Percentiles rank a stretch among this genome's conserved stretches.
phyloP scores from a whole-genome alignment of 2,329 filamentous ascomycete species.

The Cercospora sojina region DNA sequence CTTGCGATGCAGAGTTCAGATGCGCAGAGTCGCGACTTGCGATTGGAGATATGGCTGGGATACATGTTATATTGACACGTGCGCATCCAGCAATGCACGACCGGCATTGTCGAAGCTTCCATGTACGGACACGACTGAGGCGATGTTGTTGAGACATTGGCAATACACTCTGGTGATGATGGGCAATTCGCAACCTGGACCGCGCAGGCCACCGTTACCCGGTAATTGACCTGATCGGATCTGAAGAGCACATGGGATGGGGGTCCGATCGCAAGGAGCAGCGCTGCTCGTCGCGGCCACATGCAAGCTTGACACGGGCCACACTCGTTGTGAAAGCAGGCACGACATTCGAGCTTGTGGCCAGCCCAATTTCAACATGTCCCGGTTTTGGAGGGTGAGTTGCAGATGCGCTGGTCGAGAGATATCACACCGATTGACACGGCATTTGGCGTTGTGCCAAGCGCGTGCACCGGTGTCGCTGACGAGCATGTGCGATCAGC shows the following conservation, averaged over 20 bases:
- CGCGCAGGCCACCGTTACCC: background rate
- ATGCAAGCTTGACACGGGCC: background rate
- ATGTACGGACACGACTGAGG: background rate
- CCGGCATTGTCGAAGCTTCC: background rate
- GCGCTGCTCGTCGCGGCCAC: background rate
- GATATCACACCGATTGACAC: background rate
- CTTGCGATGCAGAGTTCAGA: background rate
- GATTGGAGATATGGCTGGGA: background rate
- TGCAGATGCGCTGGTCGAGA: background rate
- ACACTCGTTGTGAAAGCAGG: background rate
- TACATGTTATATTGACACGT: background rate
- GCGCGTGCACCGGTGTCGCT: background rate
- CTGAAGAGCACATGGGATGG: constrained; percentile 1
- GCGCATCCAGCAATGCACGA: background rate
- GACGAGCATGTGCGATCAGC: background rate
- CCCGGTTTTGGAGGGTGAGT: background rate
- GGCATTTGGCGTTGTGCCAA: background rate
- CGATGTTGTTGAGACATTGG: background rate
- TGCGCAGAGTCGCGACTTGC: background rate
- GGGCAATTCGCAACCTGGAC: background rate
- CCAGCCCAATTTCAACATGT: background rate
- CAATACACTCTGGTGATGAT: background rate
- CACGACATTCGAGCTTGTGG: background rate
- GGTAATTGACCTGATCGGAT: background rate
- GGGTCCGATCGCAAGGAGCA: background rate